Conservation (phyloP, 192 early-diverging fungal species). For the Chytriomyces sp. region DNA sequence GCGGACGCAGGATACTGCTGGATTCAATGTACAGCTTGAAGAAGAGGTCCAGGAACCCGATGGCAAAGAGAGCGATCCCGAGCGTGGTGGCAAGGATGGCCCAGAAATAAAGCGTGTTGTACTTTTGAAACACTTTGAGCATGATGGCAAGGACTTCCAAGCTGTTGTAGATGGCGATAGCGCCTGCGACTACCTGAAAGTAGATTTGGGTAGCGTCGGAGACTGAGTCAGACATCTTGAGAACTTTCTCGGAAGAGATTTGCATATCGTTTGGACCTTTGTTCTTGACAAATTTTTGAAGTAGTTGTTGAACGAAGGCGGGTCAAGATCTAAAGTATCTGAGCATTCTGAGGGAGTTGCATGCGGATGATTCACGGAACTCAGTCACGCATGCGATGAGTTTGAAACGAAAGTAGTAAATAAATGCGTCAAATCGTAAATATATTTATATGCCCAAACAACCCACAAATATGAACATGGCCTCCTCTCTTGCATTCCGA, state of each 20-base stretch:
- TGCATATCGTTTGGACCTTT: no score
- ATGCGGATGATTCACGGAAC: no score
- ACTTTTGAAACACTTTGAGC: constrained; percentile 35
- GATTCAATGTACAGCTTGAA: constrained; percentile 20
- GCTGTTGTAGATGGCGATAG: constrained; percentile 40
- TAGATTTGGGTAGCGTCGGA: neutral
- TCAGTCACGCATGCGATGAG: no score
- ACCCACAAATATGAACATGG: neutral
- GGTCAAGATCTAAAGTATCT: no score
- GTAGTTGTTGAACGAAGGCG: no score
- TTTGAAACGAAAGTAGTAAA: no score
- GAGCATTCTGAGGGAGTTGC: no score
- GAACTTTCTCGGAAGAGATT: no score
- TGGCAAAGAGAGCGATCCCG: constrained; percentile 37
- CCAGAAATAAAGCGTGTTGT: constrained; percentile 39
- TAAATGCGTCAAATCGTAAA: no score
- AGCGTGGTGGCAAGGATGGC: constrained; percentile 23
- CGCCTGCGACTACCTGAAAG: constrained; percentile 35
- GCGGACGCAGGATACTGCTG: constrained; percentile 11
- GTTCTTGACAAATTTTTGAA: no score
- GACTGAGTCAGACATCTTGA: no score
- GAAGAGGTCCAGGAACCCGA: constrained; percentile 37
- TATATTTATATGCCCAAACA: no score
- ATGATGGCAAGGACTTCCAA: constrained; percentile 40
- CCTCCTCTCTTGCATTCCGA: neutral